Conservation (phyloP, 23 red algal genomes). For the Pyropia haitanensis region DNA sequence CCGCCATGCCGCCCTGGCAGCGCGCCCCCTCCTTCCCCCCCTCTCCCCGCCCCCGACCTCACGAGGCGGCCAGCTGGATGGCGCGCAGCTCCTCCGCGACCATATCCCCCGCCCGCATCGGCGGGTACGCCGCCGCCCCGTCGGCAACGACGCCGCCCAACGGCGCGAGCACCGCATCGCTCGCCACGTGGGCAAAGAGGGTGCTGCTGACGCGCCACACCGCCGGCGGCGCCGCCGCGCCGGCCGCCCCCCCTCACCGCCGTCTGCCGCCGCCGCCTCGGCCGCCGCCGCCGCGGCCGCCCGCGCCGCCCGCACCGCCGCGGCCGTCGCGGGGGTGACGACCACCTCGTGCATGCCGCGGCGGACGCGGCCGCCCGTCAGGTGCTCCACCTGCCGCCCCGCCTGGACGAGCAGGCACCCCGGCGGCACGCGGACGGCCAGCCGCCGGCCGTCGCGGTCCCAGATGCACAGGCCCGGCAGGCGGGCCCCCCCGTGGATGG, state of each 20-base stretch:
- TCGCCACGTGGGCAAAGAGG: constrained; percentile 65
- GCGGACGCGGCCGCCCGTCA: constrained; percentile 68
- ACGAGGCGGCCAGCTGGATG: constrained; percentile 43
- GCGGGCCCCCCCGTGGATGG: constrained; percentile 71
- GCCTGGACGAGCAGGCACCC: constrained; percentile 81
- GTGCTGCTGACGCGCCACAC: constrained; percentile 81
- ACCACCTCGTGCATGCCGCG: constrained; percentile 94
- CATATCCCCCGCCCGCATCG: constrained; percentile 44
- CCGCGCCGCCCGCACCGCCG: constrained; percentile 1
- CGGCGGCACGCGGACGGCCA: constrained; percentile 57
- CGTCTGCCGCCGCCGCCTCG: not conserved
- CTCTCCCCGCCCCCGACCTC: too few relatives aligned
- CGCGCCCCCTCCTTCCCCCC: too few relatives aligned
- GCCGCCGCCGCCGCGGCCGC: constrained; percentile 6
- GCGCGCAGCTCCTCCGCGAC: constrained; percentile 59
- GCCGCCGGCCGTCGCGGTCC: constrained; percentile 55
- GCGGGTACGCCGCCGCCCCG: constrained; percentile 18
- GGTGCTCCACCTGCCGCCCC: constrained; percentile 74
- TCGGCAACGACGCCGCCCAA: constrained; percentile 18
- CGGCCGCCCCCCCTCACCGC: not conserved
- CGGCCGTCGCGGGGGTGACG: constrained; percentile 37
- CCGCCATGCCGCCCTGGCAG: too few relatives aligned
- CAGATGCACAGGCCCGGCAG: constrained; percentile 74
- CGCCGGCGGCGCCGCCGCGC: not conserved
- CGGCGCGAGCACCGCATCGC: constrained; percentile 54